These are phyloP conservation scores for Rutstroemia sydowiana DNA, from an alignment of 2,329 filamentous ascomycete species.

Conservation along the genomic window DNA sequence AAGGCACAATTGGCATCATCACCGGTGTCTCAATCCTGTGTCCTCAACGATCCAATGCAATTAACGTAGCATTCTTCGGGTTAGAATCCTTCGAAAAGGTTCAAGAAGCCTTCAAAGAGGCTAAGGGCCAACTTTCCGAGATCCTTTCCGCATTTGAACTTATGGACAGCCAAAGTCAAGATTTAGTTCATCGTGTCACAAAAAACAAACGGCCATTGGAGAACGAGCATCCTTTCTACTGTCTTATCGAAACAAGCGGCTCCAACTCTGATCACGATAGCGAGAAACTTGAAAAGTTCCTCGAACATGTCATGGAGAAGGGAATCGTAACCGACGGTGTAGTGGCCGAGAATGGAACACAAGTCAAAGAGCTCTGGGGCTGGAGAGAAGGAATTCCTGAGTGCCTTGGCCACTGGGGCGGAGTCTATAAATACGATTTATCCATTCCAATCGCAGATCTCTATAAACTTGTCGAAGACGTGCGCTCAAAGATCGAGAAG, in stretches of 20 bases:
- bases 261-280: slow-evolving; percentile 90
- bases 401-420: slow-evolving; percentile 80
- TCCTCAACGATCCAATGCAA: slow-evolving; percentile 75
- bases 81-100: slow-evolving; percentile 86
- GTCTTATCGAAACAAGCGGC: slow-evolving; percentile 90
- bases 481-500: slow-evolving; percentile 60
- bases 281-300: slow-evolving; percentile 82
- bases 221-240: slow-evolving; percentile 85
- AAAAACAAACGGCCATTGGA: slow-evolving; percentile 76
- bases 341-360: slow-evolving; percentile 87
- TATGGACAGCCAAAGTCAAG: slow-evolving; percentile 83
- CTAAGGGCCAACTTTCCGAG: slow-evolving; percentile 84
- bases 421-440: slow-evolving; percentile 97
- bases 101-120: slow-evolving; percentile 77
- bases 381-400: slow-evolving; percentile 94
- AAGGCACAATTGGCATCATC: slow-evolving; percentile 91
- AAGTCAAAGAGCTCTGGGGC: slow-evolving; percentile 76
- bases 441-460: slow-evolving; percentile 86
- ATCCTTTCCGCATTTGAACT: slow-evolving; percentile 97
- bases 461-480: slow-evolving; percentile 85
- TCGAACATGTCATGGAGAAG: slow-evolving; percentile 85
- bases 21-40: slow-evolving; percentile 86
- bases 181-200: slow-evolving; percentile 66
- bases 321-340: slow-evolving; percentile 86
- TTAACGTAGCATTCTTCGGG: slow-evolving; percentile 94